Base-by-base conservation (phyloP, 441 rosid species). In the Populus hybrid region DNA sequence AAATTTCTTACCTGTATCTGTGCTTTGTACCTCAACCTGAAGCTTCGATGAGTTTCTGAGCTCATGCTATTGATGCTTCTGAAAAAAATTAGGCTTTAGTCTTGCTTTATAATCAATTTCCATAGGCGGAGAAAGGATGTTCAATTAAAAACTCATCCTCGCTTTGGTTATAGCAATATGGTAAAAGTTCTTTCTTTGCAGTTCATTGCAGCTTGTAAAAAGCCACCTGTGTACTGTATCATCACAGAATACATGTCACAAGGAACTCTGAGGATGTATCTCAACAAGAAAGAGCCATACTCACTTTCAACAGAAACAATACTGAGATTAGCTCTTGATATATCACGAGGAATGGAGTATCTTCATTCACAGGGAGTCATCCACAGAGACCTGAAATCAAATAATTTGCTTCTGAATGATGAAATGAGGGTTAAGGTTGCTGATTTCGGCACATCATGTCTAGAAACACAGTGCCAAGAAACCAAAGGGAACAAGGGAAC, bases 181-280 rank as follows among this genome's bases (percentile, higher is more conserved):
- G 71, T 69, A 75, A 75, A 77, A 69, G 73, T 78, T 35, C 76
- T 76, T 79, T 76, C 40, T 76, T 73, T 68, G 78, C 93, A 95
- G 99, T 95, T 95, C 83, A 95, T 95, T 75, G 98, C 99, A 72
- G 98, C 99, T 40, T 93, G 99, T 79, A 88, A 89, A 86, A 95
- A 90, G 90, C 99, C 99, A 29, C 98, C 99, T 0, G 97, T 95
- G 21, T 95, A 95, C 83, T 95, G 99, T 79, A 95, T 95, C 80
- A 93, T 95, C 87, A 95, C 97, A 5, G 99, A 95, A 76, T 95
- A 95, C 89, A 95, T 95, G 99, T 95, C 99, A 18, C 99, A 95
- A 90, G 99, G 99, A 59, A 95, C 92, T 31, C 89, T 95, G 14
- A 86, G 98, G 87, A 93, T 95, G 99, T 95, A 95, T 79, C 95